Conservation (phyloP, 23 red algal species). For the Gracilariopsis chorda region DNA sequence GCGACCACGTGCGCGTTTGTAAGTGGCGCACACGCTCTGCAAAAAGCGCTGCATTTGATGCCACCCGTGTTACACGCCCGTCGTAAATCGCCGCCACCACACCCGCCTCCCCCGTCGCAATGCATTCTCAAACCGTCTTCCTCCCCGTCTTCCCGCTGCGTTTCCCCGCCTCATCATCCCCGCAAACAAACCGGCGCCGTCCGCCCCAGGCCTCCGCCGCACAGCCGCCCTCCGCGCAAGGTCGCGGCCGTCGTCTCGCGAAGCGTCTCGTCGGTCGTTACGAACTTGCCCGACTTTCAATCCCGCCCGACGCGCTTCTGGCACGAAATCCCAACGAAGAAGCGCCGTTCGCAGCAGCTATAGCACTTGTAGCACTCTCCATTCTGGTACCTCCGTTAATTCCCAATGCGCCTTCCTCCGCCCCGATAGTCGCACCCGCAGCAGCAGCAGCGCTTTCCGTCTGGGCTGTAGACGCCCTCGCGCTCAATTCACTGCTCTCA, state of each 20-base stretch:
- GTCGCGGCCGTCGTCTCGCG: not conserved
- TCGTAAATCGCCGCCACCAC: not conserved
- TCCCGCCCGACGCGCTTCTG: not conserved
- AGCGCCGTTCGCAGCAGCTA: not conserved
- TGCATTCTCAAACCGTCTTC: not conserved
- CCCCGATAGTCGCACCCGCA: not conserved
- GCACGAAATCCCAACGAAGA: not conserved
- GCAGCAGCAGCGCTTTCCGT: not conserved
- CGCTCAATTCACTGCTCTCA: not conserved
- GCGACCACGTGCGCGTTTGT: too few species aligned
- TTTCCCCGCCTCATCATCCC: not conserved
- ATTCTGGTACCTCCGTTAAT: not conserved
- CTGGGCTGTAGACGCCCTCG: constrained; percentile 42
- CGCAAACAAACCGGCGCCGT: not conserved
- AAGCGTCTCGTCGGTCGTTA: not conserved
- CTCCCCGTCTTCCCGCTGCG: not conserved
- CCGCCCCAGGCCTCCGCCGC: not conserved
- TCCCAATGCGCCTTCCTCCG: not conserved
- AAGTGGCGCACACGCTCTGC: too few species aligned
- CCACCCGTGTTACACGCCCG: too few species aligned
- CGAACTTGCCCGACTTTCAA: not conserved
- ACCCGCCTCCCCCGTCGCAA: not conserved
- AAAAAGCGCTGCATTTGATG: too few species aligned
- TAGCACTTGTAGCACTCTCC: not conserved
- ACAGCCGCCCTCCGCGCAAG: not conserved